Base-by-base conservation (phyloP, 2,329 filamentous ascomycete species). In the Hypoxylon sp. region DNA sequence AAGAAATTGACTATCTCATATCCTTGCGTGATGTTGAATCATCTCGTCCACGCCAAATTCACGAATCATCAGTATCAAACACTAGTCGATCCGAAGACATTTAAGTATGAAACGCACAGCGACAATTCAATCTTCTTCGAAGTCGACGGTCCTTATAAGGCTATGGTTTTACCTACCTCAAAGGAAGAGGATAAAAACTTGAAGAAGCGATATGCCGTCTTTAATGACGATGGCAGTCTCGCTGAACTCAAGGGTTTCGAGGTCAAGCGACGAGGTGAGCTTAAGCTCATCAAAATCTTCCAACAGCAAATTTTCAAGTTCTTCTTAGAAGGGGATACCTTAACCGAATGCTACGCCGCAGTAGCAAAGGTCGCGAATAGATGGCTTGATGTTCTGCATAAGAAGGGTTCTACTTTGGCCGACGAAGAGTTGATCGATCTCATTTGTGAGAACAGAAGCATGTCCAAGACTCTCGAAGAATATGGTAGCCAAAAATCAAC, bases 91-190 rank as follows among this genome's bases (percentile, higher is more conserved):
- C 81, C 84, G 2, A 79, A 82, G 52, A 90, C 84, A 0, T 91
- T 94, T 79, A 89, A 86, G 68, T 99, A 99, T 65, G 90, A 97
- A 68, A 99, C 93, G 0, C 90, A 96, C 70, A 97, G 93, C 75
- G 94, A 99, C 68, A 99, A 99, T 72, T 94, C 92, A 23, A 99
- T 99, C 71, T 99, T 99, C 77, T 99, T 99, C 75, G 94, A 99
- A 72, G 94, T 99, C 37, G 94, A 99, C 65, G 94, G 94, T 3
- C 94, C 94, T 0, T 99, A 99, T 79, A 92, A 84, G 69, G 94
- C 94, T 57, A 99, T 99, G 94, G 87, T 99, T 54, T 73, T 99
- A 57, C 94, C 94, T 2, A 97, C 94, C 0, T 97, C 93, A 0
- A 97, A 99, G 69, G 94, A 99, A 69, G 94, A 97, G 71, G 93